These are phyloP conservation scores for Alternaria solani DNA, from an alignment of 2,329 filamentous ascomycete genomes.

Conservation along the genomic window DNA sequence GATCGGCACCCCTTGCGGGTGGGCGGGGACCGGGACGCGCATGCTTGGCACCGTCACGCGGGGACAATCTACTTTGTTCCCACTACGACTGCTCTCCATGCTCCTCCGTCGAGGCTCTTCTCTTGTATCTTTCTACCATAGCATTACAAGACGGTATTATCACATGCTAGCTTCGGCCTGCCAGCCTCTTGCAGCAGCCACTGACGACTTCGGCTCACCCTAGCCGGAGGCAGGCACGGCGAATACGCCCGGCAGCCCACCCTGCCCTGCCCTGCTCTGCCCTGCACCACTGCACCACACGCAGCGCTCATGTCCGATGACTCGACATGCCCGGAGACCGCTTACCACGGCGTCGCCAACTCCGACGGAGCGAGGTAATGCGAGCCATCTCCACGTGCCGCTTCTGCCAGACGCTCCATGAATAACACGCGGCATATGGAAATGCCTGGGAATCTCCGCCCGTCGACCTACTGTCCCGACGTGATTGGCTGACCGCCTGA, in stretches of 20 bases:
- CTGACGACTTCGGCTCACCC: constrained; percentile 10
- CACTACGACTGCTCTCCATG: not conserved
- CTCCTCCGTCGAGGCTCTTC: not conserved
- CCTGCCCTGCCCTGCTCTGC: not conserved
- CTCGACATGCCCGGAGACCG: not conserved
- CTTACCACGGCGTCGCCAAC: constrained; percentile 1
- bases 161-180: constrained; percentile 1
- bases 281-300: not conserved
- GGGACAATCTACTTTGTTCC: not conserved
- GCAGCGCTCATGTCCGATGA: not conserved
- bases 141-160: not conserved
- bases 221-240: constrained; percentile 5
- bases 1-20: constrained; percentile 5
- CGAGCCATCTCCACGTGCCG: constrained; percentile 5
- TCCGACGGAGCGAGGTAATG: constrained; percentile 8
- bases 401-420: constrained; percentile 3
- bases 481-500: constrained; percentile 19
- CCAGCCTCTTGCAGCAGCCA: constrained; percentile 5
- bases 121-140: not conserved
- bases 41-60: constrained; percentile 4
- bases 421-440: constrained; percentile 12
- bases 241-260: constrained; percentile 8
- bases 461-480: not conserved
- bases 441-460: constrained; percentile 13
- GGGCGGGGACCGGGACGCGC: not conserved